Base-by-base conservation (phyloP, 257 asterid genomes). In the Pogostemon cablin region DNA sequence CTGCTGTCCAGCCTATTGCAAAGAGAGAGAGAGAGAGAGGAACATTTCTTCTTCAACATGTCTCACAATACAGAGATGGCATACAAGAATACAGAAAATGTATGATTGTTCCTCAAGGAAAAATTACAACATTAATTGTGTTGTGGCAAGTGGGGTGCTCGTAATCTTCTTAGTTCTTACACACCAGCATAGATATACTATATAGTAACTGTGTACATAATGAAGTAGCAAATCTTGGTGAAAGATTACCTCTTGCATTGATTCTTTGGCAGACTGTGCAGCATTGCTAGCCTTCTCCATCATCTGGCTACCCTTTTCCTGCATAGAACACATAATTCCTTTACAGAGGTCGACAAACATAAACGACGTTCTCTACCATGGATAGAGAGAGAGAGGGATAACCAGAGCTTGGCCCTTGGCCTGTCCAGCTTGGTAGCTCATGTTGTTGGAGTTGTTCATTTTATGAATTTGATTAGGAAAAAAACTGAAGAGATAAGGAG, bases 371-470 rank as follows among this genome's bases (percentile, higher is more conserved):
- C 32, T 5, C 2, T 12, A 0, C 34, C 1, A 9, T 4, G 6
- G 53, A 47, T 12, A 9, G 50, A 46, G 53, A 7, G 6, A 50
- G 2, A 12, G 25, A 49, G 25, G 25, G 4, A 53, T 7, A 3
- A 84, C 92, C 86, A 82, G 77, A 38, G 88, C 79, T 69, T 83
- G 87, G 72, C 86, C 90, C 75, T 81, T 79, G 75, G 88, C 75
- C 75, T 85, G 83, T 71, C 90, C 93, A 58, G 90, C 87, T 72
- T 85, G 81, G 88, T 77, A 80, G 81, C 93, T 82, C 32, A 57
- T 62, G 57, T 32, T 86, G 68, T 84, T 67, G 47, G 89, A 78
- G 61, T 74, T 78, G 63, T 84, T 80, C 88, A 81, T 86, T 17
- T 69, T 80, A 59, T 53, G 59, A 25, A 25, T 7, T 60, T 62